phyloP scores from a whole-genome alignment of 1,284 basidiomycete species.

The Ustilago vetiveriae region DNA sequence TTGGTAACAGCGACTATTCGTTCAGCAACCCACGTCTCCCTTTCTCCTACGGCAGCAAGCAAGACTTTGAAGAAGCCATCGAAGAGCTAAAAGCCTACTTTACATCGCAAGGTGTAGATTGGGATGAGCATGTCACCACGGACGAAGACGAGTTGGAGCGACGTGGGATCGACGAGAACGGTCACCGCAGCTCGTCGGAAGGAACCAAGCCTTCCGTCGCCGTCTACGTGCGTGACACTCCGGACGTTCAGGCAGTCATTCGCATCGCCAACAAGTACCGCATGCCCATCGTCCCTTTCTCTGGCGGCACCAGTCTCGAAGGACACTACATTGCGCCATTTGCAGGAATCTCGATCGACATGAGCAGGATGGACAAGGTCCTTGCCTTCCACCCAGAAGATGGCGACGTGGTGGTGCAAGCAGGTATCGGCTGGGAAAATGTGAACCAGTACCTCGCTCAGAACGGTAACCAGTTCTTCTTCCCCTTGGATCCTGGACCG shows the following conservation, averaged over 20 bases:
- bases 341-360: conserved; percentile 76
- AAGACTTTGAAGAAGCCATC: conserved; percentile 43
- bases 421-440: conserved; percentile 86
- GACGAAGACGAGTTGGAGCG: conserved; percentile 50
- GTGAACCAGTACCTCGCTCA: conserved; percentile 79
- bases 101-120: conserved; percentile 32
- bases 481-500: conserved; percentile 75
- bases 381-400: conserved; percentile 55
- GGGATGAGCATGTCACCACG: conserved; percentile 36
- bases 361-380: conserved; percentile 84
- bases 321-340: conserved; percentile 56
- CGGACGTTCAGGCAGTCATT: conserved; percentile 53
- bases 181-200: conserved; percentile 34
- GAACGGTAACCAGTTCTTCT: conserved; percentile 82
- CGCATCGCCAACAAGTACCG: conserved; percentile 73
- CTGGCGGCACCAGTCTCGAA: conserved; percentile 73
- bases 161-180: conserved; percentile 43
- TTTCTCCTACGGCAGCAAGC: conserved; percentile 36
- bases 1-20: background rate
- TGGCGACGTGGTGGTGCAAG: conserved; percentile 66
- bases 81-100: conserved; percentile 51
- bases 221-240: conserved; percentile 46
- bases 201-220: conserved; percentile 49
- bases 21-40: conserved; percentile 34
- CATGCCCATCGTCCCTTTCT: conserved; percentile 78